Conservation (phyloP, 139 green algal species). For the Chlorella sp. region DNA sequence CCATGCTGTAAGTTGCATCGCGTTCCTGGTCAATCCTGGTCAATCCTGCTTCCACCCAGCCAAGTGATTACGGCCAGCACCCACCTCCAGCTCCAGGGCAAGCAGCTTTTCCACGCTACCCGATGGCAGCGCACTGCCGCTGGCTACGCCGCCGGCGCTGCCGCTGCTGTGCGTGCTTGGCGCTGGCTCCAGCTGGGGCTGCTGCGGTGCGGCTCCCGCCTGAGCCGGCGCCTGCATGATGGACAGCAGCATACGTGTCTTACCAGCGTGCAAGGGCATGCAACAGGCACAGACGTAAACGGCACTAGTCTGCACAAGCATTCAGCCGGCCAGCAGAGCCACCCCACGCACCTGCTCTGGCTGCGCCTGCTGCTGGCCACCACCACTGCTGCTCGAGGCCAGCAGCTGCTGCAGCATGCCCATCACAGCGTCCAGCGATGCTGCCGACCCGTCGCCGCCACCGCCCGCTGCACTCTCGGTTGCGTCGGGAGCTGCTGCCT, state of each 20-base stretch:
- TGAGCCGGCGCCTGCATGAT: background rate
- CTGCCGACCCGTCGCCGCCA: too few relatives aligned
- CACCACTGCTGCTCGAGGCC: background rate
- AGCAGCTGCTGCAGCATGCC: conserved; percentile 31
- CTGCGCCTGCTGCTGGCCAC: background rate
- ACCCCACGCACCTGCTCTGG: background rate
- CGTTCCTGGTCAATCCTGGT: too few relatives aligned
- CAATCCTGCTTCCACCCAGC: too few relatives aligned
- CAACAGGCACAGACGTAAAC: too few relatives aligned
- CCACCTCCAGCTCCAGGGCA: conserved; percentile 24
- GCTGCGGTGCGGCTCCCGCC: background rate
- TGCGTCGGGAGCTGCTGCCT: background rate
- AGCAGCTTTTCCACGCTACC: conserved; percentile 26
- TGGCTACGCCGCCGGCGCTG: too few relatives aligned
- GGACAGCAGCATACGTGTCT: too few relatives aligned
- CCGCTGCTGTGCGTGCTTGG: background rate
- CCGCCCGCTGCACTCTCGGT: too few relatives aligned
- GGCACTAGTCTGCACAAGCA: too few relatives aligned
- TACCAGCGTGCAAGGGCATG: too few relatives aligned
- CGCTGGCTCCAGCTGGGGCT: background rate
- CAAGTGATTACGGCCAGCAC: too few relatives aligned
- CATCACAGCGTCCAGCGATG: conserved; percentile 6
- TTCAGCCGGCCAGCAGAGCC: too few relatives aligned
- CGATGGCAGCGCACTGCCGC: background rate
- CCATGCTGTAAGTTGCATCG: too few relatives aligned